Percentiles rank a stretch among this genome's conserved stretches.
Conservation (phyloP, 2,329 filamentous ascomycete species). For the Trichocomaceae sp. region DNA sequence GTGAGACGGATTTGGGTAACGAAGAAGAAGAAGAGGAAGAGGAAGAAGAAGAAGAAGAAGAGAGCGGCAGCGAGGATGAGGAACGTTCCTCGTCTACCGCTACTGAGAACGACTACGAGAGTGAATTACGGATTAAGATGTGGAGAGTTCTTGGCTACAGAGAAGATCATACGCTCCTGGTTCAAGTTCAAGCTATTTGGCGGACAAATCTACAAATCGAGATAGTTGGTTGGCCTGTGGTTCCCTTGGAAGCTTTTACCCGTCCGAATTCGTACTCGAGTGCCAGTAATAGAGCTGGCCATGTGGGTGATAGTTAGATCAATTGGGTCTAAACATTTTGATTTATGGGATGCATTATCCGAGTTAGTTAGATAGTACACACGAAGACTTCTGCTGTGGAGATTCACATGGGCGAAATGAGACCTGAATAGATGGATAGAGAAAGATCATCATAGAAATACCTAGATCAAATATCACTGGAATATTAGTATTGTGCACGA, state of each 20-base stretch:
- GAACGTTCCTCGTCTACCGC: neutral
- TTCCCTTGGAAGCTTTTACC: neutral
- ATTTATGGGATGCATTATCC: too few species aligned
- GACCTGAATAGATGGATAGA: too few species aligned
- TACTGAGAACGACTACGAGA: neutral
- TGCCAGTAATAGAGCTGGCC: neutral
- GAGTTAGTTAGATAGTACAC: too few species aligned
- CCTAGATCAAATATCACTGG: too few species aligned
- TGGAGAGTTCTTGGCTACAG: neutral
- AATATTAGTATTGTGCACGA: too few species aligned
- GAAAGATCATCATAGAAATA: too few species aligned
- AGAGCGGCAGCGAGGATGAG: neutral
- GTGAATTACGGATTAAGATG: neutral
- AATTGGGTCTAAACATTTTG: too few species aligned
- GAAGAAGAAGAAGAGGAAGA: neutral
- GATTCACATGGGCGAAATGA: too few species aligned
- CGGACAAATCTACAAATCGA: neutral
- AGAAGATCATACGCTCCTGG: neutral
- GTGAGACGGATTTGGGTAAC: neutral
- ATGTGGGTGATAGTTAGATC: too few species aligned
- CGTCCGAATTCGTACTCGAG: neutral
- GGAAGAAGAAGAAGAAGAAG: neutral
- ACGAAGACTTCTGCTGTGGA: too few species aligned
- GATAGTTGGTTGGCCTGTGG: neutral
- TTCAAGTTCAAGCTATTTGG: neutral